phyloP scores from a whole-genome alignment of 2,329 filamentous ascomycete species.

The Pseudogymnoascus sp. region DNA sequence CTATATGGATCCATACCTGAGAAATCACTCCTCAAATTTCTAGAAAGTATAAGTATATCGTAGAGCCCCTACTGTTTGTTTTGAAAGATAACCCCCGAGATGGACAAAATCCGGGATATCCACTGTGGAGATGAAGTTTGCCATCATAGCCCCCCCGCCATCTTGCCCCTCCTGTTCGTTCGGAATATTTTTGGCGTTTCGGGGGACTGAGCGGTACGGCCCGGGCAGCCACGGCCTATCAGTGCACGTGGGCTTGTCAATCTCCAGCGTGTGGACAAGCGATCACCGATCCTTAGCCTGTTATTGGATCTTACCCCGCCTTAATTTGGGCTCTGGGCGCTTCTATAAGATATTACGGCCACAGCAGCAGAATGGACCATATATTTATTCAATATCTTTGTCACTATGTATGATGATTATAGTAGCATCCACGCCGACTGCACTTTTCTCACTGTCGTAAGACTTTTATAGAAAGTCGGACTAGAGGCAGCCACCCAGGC shows the following conservation, averaged over 20 bases:
- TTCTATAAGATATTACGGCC: background rate
- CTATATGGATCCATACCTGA: no score
- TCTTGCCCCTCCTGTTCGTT: background rate
- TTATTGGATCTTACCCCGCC: background rate
- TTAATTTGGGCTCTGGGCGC: background rate
- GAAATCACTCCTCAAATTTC: no score
- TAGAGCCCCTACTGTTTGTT: background rate
- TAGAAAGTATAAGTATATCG: background rate
- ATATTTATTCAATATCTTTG: background rate
- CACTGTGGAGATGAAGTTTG: background rate
- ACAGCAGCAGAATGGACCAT: background rate
- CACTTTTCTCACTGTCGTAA: background rate
- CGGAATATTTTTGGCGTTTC: background rate
- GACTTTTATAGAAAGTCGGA: background rate
- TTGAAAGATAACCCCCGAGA: background rate
- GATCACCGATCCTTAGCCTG: background rate
- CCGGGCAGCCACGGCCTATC: background rate
- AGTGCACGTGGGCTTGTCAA: background rate
- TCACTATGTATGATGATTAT: slow-evolving; percentile 59
- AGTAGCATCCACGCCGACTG: slow-evolving; percentile 40
- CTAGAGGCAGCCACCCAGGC: background rate
- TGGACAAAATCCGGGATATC: background rate
- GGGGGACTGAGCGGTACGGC: background rate
- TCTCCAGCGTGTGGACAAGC: background rate
- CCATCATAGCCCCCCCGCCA: background rate